phyloP scores from a whole-genome alignment of 495 filamentous ascomycete species.

The Chaetomium tenue region DNA sequence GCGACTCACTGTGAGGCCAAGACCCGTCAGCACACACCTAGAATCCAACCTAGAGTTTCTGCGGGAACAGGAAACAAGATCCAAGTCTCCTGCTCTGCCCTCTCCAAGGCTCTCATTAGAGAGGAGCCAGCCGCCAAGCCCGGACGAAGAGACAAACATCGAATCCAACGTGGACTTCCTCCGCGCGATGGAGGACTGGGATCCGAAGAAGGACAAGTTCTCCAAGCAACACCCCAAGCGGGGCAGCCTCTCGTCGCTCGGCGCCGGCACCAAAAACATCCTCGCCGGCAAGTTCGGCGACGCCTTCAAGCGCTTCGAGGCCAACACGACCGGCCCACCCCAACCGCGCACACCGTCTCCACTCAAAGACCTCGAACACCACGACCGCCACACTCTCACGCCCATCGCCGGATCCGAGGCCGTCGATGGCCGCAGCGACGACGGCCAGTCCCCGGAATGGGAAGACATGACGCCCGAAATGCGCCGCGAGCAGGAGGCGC shows the following conservation, averaged over 20 bases:
- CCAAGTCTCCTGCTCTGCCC: conserved; percentile 40
- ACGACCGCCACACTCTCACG: conserved; percentile 57
- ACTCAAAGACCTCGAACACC: conserved; percentile 50
- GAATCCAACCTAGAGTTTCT: conserved; percentile 75
- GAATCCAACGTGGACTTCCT: conserved; percentile 87
- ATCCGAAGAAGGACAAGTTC: conserved; percentile 66
- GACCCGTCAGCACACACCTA: conserved; percentile 65
- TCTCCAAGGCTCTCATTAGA: conserved; percentile 40
- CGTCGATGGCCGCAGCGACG: conserved; percentile 66
- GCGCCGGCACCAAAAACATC: conserved; percentile 77
- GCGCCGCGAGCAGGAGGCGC: conserved; percentile 83
- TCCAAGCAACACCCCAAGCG: conserved; percentile 71
- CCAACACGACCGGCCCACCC: conserved; percentile 44
- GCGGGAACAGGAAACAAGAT: conserved; percentile 57
- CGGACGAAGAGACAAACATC: conserved; percentile 66
- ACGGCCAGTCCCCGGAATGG: conserved; percentile 57
- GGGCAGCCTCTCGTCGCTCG: conserved; percentile 71
- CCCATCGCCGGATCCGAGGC: conserved; percentile 76
- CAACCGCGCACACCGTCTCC: conserved; percentile 56
- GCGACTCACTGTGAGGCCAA: conserved; percentile 24
- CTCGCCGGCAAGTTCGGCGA: conserved; percentile 91
- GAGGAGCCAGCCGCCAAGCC: conserved; percentile 38
- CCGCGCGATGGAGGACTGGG: conserved; percentile 68
- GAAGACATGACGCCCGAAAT: conserved; percentile 84
- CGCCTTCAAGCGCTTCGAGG: conserved; percentile 89